Conservation (phyloP, 2,329 filamentous ascomycete species). For the Curvularia verruculosa region DNA sequence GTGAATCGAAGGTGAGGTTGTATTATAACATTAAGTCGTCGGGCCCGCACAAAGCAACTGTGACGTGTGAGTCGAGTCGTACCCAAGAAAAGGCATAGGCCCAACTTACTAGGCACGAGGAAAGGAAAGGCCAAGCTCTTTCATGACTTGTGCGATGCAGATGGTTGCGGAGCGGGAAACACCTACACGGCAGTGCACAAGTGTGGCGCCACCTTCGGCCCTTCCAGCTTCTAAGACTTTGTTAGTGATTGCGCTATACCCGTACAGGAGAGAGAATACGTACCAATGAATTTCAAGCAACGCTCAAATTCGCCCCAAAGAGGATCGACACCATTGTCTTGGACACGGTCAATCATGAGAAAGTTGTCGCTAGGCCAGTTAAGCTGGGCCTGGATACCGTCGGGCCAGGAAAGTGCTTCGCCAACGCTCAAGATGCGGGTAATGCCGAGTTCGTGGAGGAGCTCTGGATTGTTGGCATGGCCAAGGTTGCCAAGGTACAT, state of each 20-base stretch:
- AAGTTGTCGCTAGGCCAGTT: conserved; percentile 80
- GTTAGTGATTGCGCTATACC: conserved; percentile 13
- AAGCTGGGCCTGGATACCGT: conserved; percentile 63
- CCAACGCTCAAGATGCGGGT: conserved; percentile 89
- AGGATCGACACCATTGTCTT: conserved; percentile 96
- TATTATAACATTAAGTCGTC: conserved; percentile 95
- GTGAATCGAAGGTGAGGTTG: conserved; percentile 94
- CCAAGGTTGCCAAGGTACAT: conserved; percentile 95
- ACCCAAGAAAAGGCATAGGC: not conserved
- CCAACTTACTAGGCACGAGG: conserved; percentile 78
- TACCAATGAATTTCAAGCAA: conserved; percentile 92
- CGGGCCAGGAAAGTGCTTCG: conserved; percentile 82
- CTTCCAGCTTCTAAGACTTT: conserved; percentile 73
- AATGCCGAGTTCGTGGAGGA: conserved; percentile 81
- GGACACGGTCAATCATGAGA: conserved; percentile 81
- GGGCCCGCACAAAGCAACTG: conserved; percentile 87
- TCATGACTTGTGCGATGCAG: conserved; percentile 99
- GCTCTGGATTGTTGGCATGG: conserved; percentile 90
- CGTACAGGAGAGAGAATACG: conserved; percentile 45
- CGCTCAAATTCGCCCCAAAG: conserved; percentile 83
- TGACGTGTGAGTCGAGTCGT: conserved; percentile 15
- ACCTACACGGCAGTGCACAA: conserved; percentile 95
- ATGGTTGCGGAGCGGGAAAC: conserved; percentile 96
- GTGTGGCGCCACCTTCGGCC: conserved; percentile 76
- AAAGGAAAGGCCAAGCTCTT: conserved; percentile 77